Evolutionary conservation across 169 alveolate species (phyloP).

Genomic region (Prorocentrum cordatum): DNA sequence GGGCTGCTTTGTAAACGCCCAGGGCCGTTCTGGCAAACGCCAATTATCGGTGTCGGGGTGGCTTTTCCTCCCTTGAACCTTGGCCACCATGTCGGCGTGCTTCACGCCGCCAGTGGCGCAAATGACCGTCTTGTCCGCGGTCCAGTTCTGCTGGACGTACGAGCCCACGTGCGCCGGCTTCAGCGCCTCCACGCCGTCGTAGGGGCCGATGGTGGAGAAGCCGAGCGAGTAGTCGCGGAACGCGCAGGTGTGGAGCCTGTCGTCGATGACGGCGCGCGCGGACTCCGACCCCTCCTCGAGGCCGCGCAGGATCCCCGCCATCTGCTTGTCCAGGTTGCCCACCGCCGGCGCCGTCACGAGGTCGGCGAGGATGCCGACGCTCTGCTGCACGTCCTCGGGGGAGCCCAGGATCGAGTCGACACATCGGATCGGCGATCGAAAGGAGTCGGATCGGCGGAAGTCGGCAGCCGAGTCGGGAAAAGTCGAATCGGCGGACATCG

Average conservation of each 20-base stretch:
- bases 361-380: slow-evolving; percentile 59
- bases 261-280: slow-evolving; percentile 47
- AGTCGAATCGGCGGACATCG: background rate
- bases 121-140: slow-evolving; percentile 56
- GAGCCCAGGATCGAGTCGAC: background rate
- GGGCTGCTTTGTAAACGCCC: background rate
- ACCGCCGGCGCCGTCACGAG: slow-evolving; percentile 30
- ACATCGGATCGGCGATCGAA: too few species aligned
- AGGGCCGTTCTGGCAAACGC: too few species aligned
- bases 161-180: slow-evolving; percentile 9
- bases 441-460: too few species aligned
- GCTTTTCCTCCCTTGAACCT: too few species aligned
- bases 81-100: too few species aligned
- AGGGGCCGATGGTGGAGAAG: slow-evolving; percentile 43
- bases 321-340: slow-evolving; percentile 38
- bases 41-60: too few species aligned
- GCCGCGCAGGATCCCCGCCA: slow-evolving; percentile 10
- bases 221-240: slow-evolving; percentile 65
- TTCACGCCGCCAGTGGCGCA: slow-evolving; percentile 6
- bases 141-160: slow-evolving; percentile 33
- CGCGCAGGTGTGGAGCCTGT: slow-evolving; percentile 65
- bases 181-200: slow-evolving; percentile 13
- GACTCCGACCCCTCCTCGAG: slow-evolving; percentile 38
- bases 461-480: too few species aligned
- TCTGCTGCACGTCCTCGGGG: background rate